Percentiles rank a stretch among this genome's conserved stretches.
Evolutionary conservation across 257 asterid species (phyloP).

Genomic region (Lycium ferocissimum): DNA sequence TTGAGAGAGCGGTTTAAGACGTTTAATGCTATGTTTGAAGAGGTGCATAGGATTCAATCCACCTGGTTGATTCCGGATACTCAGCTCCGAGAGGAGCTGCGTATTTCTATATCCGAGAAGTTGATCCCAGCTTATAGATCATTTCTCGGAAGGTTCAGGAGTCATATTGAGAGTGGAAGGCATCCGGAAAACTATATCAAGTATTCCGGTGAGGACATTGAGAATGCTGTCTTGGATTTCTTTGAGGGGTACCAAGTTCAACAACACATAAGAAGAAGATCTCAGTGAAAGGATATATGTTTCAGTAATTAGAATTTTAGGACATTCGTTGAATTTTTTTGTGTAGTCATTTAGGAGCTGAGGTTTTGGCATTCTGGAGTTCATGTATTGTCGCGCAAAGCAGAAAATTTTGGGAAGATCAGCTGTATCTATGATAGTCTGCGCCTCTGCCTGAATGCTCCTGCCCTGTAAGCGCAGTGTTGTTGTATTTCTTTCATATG

Average conservation of each 20-base stretch:
- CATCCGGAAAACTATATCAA: constrained; percentile 95
- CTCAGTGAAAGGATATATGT: constrained; percentile 46
- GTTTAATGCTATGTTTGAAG: constrained; percentile 89
- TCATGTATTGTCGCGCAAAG: constrained; percentile 31
- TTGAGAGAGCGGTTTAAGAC: constrained; percentile 83
- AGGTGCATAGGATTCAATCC: constrained; percentile 87
- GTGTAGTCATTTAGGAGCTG: constrained; percentile 55
- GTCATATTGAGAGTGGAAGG: constrained; percentile 87
- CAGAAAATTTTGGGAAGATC: constrained; percentile 37
- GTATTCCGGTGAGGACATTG: constrained; percentile 90
- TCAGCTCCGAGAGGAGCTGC: constrained; percentile 90
- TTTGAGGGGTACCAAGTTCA: constrained; percentile 79
- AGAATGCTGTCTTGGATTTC: constrained; percentile 83
- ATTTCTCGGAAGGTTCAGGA: constrained; percentile 84
- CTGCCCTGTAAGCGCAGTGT: constrained; percentile 66
- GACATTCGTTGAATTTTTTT: constrained; percentile 72
- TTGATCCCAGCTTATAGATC: constrained; percentile 87
- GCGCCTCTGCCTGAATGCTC: constrained; percentile 61
- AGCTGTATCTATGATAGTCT: constrained; percentile 47
- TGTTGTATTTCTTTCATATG: constrained; percentile 51
- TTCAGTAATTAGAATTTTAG: constrained; percentile 58
- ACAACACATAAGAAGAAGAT: constrained; percentile 74
- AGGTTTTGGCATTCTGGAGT: constrained; percentile 47
- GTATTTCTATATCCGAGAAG: constrained; percentile 76
- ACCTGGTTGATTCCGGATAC: constrained; percentile 82